phyloP scores from a whole-genome alignment of 176 grass and related monocot species.

The Rhynchospora breviuscula region DNA sequence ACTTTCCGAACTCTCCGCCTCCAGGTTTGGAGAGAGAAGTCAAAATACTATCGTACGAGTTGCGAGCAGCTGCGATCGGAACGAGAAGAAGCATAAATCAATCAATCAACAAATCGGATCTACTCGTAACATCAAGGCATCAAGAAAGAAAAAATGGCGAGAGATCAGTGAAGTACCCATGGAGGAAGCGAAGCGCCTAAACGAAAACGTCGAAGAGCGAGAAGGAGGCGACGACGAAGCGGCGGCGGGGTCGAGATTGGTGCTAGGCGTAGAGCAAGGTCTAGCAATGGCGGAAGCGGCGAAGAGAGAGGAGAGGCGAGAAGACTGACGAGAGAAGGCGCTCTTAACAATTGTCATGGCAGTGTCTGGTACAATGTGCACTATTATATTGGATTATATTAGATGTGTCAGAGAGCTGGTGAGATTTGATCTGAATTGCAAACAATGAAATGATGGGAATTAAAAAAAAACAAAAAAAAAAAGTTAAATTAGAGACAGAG shows the following conservation, averaged over 20 bases:
- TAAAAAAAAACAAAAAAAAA: not conserved
- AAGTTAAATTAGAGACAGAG: not conserved
- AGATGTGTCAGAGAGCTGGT: not conserved
- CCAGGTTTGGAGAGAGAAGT: constrained; percentile 64
- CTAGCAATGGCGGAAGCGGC: constrained; percentile 47
- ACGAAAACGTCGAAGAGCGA: not conserved
- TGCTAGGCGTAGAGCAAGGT: constrained; percentile 41
- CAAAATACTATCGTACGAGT: constrained; percentile 78
- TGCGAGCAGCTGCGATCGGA: constrained; percentile 49
- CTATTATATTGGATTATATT: not conserved
- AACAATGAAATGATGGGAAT: not conserved
- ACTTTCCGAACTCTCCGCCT: constrained; percentile 67
- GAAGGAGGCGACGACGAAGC: constrained; percentile 45
- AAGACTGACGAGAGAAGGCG: not conserved
- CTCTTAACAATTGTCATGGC: constrained; percentile 21
- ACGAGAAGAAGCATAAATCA: not conserved
- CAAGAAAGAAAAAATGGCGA: not conserved
- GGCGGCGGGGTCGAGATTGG: constrained; percentile 32
- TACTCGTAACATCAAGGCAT: not conserved
- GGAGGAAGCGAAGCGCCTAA: constrained; percentile 71
- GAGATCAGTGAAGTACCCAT: constrained; percentile 34
- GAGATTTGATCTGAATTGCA: not conserved
- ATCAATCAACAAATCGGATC: constrained; percentile 11
- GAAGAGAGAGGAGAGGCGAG: constrained; percentile 23
- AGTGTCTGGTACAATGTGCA: not conserved